phyloP scores from a whole-genome alignment of 2,329 filamentous ascomycete genomes.

The Aureobasidium lini region DNA sequence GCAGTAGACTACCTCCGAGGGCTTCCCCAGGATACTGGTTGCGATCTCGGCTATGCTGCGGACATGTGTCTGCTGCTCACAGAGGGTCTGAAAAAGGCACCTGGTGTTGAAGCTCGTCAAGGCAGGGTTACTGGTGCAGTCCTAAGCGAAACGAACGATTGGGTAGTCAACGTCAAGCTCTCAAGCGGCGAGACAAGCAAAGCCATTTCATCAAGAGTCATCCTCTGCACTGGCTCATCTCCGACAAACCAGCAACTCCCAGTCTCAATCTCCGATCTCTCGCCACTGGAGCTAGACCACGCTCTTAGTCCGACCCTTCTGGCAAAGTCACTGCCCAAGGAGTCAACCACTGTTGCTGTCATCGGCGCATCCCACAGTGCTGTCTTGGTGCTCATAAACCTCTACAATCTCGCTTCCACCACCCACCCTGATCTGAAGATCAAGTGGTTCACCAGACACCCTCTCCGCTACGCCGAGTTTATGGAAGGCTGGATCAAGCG shows the following conservation, averaged over 20 bases:
- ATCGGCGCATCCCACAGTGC: slow-evolving; percentile 58
- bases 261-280: slow-evolving; percentile 31
- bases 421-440: slow-evolving; percentile 48
- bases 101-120: slow-evolving; percentile 33
- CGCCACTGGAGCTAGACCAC: slow-evolving; percentile 46
- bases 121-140: slow-evolving; percentile 34
- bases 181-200: slow-evolving; percentile 13
- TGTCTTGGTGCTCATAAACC: slow-evolving; percentile 55
- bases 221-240: slow-evolving; percentile 53
- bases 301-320: slow-evolving; percentile 49
- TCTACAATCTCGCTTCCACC: slow-evolving; percentile 45
- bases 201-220: slow-evolving; percentile 37
- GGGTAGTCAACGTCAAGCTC: slow-evolving; percentile 30
- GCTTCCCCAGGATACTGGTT: slow-evolving; percentile 51
- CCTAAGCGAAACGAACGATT: slow-evolving; percentile 32
- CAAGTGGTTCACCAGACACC: slow-evolving; percentile 56
- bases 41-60: slow-evolving; percentile 49
- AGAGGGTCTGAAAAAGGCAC: slow-evolving; percentile 36
- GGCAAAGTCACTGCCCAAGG: slow-evolving; percentile 31
- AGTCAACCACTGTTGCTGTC: slow-evolving; percentile 44
- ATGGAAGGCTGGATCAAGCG: slow-evolving; percentile 57
- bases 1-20: slow-evolving; percentile 46
- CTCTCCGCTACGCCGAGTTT: slow-evolving; percentile 54
- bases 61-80: slow-evolving; percentile 46
- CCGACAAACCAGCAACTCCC: slow-evolving; percentile 42